Evolutionary conservation across 1,284 basidiomycete species (phyloP), one percentile per base, ranked within the genome.

Genomic region (Cryptococcus sp.): DNA sequence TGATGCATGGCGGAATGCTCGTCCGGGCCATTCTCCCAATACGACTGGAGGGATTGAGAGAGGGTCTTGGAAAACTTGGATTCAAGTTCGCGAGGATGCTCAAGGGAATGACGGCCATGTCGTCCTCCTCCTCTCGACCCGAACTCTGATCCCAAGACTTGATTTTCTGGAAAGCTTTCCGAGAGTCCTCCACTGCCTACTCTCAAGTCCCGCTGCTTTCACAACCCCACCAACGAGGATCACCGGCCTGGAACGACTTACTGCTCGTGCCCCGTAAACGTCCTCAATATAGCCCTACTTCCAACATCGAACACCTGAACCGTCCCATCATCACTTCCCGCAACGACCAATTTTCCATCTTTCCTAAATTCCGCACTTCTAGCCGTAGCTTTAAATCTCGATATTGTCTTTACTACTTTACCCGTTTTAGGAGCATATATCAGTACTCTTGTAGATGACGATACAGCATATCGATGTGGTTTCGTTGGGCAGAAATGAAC

Each of bases 231-330:
- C 11, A 4, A 28, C 5, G 28, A 28, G 11, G 4, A 28, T 5
- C 5, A 28, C 28, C 5, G 28, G 5, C 28, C 7, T 23, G 11
- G 2, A 11, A 4, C 28, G 28, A 73, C 78, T 57, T 57, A 80
- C 76, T 94, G 91, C 65, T 92, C 89, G 74, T 98, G 94, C 1
- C 87, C 85, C 61, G 91, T 86, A 56, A 99, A 81, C 0, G 91
- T 89, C 49, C 96, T 83, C 56, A 99, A 80, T 60, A 99, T 92
- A 11, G 94, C 94, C 46, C 96, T 82, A 22, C 90, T 94, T 64
- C 86, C 90, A 52, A 98, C 84, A 73, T 99, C 96, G 67, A 99
- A 99, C 21, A 98, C 89, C 79, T 98, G 96, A 22, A 99, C 83
- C 13, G 93, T 73, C 9, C 94, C 96, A 55, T 85, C 87, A 72